Base-by-base conservation (phyloP, 116 monocot genomes). In the Iris pallida region DNA sequence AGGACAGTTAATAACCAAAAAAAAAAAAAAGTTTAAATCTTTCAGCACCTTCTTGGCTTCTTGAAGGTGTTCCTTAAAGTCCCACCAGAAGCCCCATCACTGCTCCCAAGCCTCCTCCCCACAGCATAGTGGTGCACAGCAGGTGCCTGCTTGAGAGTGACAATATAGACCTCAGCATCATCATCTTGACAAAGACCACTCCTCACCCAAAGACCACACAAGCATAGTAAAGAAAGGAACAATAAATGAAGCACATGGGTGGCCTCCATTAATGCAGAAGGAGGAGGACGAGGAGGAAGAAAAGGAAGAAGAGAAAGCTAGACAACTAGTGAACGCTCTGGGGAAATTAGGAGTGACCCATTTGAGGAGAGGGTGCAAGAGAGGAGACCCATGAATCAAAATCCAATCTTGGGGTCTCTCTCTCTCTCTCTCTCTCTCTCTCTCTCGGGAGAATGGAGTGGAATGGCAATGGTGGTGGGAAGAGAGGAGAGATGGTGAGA, bases 121-220 rank as follows among this genome's bases (percentile, higher is more conserved):
- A 69, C 69, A 45, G 14, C 65, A 59, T 51, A 57, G 55, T 68
- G 64, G 71, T 88, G 88, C 59, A 71, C 69, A 16, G 65, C 76
- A 78, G 88, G 84, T n/a, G 81, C 77, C 63, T 84, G 78, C 73
- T 81, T 83, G 76, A 88, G 61, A 30, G 88, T 88, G 15, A 88
- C 81, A 65, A 88, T 84, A 63, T 81, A 88, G 46, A 88, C 70
- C 48, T 81, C 80, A 4, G 81, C 69, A 75, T 78, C 68, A 51
- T 51, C 49, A 62, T 81, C 79, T 56, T 88, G 75, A 62, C 83
- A 75, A 44, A 72, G 14, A 9, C 75, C 59, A n/a, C 75, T 57
- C 42, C 45, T 47, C 45, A 71, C 8, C 83, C 42, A 71, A 42
- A 79, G 47, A 43, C 71, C 64, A 68, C 58, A 19, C 8, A 75